A percentile compares a stretch with the other conserved stretches of the same genome.
phyloP scores from a whole-genome alignment of 495 filamentous ascomycete species.

The Neurospora intermedia region DNA sequence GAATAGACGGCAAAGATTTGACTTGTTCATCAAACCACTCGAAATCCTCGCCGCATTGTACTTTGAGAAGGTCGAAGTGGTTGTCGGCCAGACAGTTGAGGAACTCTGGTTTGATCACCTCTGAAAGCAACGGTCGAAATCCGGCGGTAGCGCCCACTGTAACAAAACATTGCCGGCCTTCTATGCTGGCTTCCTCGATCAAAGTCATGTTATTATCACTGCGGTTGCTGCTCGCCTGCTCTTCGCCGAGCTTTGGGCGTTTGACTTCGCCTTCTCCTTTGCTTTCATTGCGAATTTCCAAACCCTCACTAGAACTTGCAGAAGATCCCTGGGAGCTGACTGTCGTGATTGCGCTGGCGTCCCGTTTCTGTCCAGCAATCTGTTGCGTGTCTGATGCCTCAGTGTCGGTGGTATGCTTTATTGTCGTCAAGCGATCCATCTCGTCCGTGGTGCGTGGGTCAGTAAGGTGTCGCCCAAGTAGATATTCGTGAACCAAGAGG shows the following conservation, averaged over 20 bases:
- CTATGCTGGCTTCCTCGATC: background rate
- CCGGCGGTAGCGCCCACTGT: constrained; percentile 86
- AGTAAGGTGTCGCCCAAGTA: background rate
- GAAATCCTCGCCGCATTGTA: constrained; percentile 65
- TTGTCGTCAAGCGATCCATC: background rate
- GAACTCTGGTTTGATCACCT: constrained; percentile 52
- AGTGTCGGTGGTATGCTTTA: background rate
- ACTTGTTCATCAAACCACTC: constrained; percentile 17
- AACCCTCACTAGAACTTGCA: background rate
- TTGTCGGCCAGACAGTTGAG: constrained; percentile 40
- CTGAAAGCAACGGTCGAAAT: constrained; percentile 59
- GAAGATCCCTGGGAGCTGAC: background rate
- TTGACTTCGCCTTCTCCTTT: background rate
- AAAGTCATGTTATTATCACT: background rate
- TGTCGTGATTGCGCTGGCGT: background rate
- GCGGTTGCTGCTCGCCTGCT: no score
- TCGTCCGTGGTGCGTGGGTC: background rate
- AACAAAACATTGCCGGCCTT: constrained; percentile 44
- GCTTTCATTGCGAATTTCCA: background rate
- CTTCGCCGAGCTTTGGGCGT: background rate
- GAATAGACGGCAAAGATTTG: constrained; percentile 2
- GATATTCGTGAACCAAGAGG: background rate
- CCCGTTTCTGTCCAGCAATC: background rate
- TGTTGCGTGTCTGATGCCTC: background rate
- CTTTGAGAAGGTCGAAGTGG: constrained; percentile 52